Conservation (phyloP, 2,329 filamentous ascomycete genomes). For the Zopfia rhizophila region DNA sequence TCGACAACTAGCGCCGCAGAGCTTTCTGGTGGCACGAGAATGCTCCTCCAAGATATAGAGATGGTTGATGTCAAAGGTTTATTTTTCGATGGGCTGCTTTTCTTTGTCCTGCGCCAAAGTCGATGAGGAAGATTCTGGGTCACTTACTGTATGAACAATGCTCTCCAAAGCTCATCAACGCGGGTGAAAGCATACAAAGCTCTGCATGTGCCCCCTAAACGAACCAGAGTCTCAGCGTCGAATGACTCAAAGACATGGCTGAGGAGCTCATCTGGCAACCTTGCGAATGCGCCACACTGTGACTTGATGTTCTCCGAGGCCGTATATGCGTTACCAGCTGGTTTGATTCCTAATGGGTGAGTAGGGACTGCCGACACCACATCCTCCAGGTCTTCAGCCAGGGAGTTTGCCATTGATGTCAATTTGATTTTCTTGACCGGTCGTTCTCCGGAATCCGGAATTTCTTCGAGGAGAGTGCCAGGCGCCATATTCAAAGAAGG, state of each 20-base stretch:
- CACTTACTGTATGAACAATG: constrained; percentile 86
- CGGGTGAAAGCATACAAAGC: constrained; percentile 87
- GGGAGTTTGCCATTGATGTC: constrained; percentile 30
- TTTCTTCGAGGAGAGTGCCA: constrained; percentile 40
- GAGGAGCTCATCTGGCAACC: constrained; percentile 83
- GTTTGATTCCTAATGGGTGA: constrained; percentile 87
- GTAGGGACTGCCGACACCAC: constrained; percentile 71
- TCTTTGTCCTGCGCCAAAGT: too few relatives aligned
- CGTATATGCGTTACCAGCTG: constrained; percentile 83
- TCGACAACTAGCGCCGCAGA: too few relatives aligned
- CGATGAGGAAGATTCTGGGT: too few relatives aligned
- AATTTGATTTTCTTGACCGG: constrained; percentile 49
- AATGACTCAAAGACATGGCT: constrained; percentile 79
- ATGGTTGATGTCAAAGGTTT: too few relatives aligned
- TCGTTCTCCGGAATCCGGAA: constrained; percentile 38
- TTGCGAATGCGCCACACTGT: constrained; percentile 71
- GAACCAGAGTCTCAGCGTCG: constrained; percentile 69
- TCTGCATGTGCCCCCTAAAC: constrained; percentile 81
- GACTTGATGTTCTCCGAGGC: constrained; percentile 73
- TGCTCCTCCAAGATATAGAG: too few relatives aligned
- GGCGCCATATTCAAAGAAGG: constrained; percentile 42
- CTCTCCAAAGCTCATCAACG: constrained; percentile 89
- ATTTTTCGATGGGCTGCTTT: too few relatives aligned
- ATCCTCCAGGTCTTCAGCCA: constrained; percentile 39
- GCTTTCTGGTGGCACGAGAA: too few relatives aligned